Evolutionary conservation across 2,329 filamentous ascomycete genomes (phyloP).

Genomic region (Neofusicoccum kwambonambiense): DNA sequence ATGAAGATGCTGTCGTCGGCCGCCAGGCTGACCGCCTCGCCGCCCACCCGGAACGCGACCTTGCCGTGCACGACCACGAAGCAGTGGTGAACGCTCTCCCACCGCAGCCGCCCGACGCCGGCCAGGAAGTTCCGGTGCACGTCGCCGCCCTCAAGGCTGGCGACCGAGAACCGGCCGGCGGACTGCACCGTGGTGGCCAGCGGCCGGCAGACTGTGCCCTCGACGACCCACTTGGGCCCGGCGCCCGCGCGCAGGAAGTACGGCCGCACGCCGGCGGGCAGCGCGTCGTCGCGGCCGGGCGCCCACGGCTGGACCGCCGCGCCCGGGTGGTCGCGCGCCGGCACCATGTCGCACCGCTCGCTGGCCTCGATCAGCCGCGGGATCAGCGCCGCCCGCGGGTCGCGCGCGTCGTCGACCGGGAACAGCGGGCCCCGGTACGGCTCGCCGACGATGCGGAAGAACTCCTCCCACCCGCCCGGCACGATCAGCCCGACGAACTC

Average conservation of each 20-base stretch:
- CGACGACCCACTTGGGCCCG: conserved; percentile 48
- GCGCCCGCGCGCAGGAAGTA: conserved; percentile 56
- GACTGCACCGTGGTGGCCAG: conserved; percentile 51
- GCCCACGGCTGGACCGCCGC: background rate
- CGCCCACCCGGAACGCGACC: background rate
- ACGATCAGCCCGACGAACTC: conserved; percentile 56
- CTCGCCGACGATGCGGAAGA: conserved; percentile 59
- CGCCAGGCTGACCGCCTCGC: background rate
- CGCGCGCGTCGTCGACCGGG: conserved; percentile 53
- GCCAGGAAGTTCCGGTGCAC: background rate
- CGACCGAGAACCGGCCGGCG: conserved; percentile 53
- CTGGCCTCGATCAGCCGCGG: conserved; percentile 57
- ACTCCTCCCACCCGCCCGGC: conserved; percentile 60
- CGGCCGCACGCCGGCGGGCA: conserved; percentile 41
- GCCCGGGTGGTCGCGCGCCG: background rate
- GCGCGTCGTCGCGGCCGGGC: conserved; percentile 37
- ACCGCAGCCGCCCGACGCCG: background rate
- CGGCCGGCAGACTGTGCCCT: conserved; percentile 49
- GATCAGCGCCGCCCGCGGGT: conserved; percentile 50
- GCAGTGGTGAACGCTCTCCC: background rate
- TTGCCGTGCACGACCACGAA: background rate
- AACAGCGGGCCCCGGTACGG: conserved; percentile 52
- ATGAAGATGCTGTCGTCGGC: background rate
- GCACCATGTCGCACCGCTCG: conserved; percentile 55
- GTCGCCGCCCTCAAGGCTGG: conserved; percentile 47